These are phyloP conservation scores for Candida insectorum DNA, from an alignment of 805 yeast species.

Conservation along the genomic window DNA sequence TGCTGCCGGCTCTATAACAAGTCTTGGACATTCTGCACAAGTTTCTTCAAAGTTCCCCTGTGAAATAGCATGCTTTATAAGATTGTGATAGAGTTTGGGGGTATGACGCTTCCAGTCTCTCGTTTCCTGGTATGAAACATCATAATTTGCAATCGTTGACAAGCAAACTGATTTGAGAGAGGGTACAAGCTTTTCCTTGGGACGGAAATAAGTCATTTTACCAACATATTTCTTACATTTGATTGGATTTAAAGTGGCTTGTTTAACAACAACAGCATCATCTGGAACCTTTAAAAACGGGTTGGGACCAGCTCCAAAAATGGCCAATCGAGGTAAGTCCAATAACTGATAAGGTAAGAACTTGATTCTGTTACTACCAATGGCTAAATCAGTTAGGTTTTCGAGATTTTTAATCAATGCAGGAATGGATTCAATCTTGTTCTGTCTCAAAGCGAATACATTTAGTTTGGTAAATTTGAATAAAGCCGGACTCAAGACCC, in stretches of 20 bases:
- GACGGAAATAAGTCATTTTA: constrained; percentile 22
- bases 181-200: constrained; percentile 29
- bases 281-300: constrained; percentile 29
- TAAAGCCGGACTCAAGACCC: constrained; percentile 46
- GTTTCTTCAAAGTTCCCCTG: constrained; percentile 49
- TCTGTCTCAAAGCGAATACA: constrained; percentile 51
- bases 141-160: constrained; percentile 47
- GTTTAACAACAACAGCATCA: constrained; percentile 20
- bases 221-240: constrained; percentile 20
- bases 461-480: constrained; percentile 49
- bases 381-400: constrained; percentile 48
- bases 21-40: constrained; percentile 48
- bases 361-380: constrained; percentile 49
- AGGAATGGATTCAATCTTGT: constrained; percentile 45
- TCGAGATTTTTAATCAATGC: constrained; percentile 41
- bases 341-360: constrained; percentile 53
- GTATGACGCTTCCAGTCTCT: constrained; percentile 49
- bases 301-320: constrained; percentile 56
- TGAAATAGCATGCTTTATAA: constrained; percentile 51
- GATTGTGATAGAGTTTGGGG: constrained; percentile 41
- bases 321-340: constrained; percentile 38
- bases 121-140: constrained; percentile 53
- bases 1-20: constrained; percentile 55
- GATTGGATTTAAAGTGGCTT: constrained; percentile 21
- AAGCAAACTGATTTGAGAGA: constrained; percentile 47